phyloP scores from a whole-genome alignment of 495 filamentous ascomycete genomes.

The Corynascus novoguineensis region DNA sequence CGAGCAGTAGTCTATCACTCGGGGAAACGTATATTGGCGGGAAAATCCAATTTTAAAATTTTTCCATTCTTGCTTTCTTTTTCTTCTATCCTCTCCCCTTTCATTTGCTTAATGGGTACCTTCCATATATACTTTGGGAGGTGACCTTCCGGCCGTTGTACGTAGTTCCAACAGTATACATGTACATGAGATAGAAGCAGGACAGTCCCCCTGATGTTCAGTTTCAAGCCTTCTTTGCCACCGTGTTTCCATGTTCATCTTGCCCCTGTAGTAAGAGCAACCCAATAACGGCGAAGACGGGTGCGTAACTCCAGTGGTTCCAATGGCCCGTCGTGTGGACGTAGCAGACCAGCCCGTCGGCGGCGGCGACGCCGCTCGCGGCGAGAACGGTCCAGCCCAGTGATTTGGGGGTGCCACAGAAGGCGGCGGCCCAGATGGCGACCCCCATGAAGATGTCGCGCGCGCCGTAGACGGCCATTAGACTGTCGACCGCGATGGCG shows the following conservation, averaged over 20 bases:
- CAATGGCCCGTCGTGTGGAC: constrained; percentile 42
- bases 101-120: too few species aligned
- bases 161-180: too few species aligned
- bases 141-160: too few species aligned
- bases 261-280: constrained; percentile 21
- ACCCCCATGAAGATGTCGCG: constrained; percentile 52
- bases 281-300: constrained; percentile 36
- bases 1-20: too few species aligned
- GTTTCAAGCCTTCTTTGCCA: not conserved
- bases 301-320: constrained; percentile 54
- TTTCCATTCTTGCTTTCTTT: too few species aligned
- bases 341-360: constrained; percentile 44
- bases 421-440: constrained; percentile 37
- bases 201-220: not conserved
- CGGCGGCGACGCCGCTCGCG: constrained; percentile 39
- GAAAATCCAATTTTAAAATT: too few species aligned
- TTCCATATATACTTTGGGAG: too few species aligned
- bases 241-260: not conserved
- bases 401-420: constrained; percentile 37
- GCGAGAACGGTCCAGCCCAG: constrained; percentile 45
- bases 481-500: constrained; percentile 3
- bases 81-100: too few species aligned
- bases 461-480: constrained; percentile 47
- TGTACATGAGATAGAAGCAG: too few species aligned
- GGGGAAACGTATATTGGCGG: too few species aligned